Conservation (phyloP, 148 eudicot species). For the Rhododendron kiyosumense region DNA sequence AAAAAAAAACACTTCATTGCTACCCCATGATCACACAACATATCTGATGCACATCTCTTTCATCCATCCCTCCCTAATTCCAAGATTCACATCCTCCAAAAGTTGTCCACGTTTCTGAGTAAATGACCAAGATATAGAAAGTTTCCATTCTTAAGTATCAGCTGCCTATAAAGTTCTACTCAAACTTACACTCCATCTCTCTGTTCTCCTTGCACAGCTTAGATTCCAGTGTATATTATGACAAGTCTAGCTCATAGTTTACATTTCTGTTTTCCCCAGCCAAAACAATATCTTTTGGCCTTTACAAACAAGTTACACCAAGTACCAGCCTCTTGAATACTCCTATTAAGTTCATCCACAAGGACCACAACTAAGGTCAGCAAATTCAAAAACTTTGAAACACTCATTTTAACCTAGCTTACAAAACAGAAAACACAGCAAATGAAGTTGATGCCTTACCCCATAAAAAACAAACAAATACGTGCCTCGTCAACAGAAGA, state of each 20-base stretch:
- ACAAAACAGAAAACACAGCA: not conserved
- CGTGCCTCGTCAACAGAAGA: slow-evolving; percentile 30
- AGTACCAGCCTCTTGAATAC: not conserved
- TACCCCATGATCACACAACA: not conserved
- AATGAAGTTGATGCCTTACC: slow-evolving; percentile 39
- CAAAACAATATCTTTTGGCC: not conserved
- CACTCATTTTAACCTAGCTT: not conserved
- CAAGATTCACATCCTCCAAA: not conserved
- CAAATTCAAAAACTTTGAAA: not conserved
- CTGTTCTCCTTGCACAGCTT: not conserved
- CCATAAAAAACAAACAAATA: slow-evolving; percentile 68
- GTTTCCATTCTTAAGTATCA: not conserved
- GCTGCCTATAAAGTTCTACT: not conserved
- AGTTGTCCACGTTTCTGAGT: not conserved
- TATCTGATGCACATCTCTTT: not conserved
- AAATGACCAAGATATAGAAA: not conserved
- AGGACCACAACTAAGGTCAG: not conserved
- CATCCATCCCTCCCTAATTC: not conserved
- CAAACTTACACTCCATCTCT: not conserved
- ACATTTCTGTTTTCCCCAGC: not conserved
- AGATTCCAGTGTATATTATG: not conserved
- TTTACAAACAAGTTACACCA: not conserved
- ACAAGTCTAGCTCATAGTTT: not conserved
- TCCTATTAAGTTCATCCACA: not conserved
- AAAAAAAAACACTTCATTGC: too few relatives aligned